These are phyloP conservation scores for Leccinum rimulosum DNA, from an alignment of 768 basidiomycete genomes.

Conservation along the genomic window DNA sequence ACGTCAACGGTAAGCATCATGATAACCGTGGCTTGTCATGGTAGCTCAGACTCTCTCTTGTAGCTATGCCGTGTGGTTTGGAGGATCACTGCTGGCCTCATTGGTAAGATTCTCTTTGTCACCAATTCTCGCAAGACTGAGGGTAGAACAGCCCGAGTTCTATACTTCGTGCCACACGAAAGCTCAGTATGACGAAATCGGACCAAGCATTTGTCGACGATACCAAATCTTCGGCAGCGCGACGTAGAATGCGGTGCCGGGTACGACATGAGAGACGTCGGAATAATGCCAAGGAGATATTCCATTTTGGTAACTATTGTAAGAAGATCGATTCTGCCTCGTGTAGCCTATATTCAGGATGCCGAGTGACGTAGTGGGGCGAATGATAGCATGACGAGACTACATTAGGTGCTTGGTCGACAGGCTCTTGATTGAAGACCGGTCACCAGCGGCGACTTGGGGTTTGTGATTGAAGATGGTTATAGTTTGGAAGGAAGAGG, in stretches of 20 bases:
- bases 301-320: background rate
- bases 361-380: background rate
- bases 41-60: slow-evolving; percentile 7
- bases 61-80: slow-evolving; percentile 97
- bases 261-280: background rate
- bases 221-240: slow-evolving; percentile 94
- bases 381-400: background rate
- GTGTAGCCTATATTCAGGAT: slow-evolving; percentile 7
- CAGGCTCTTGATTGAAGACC: slow-evolving; percentile 16
- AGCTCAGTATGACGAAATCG: slow-evolving; percentile 91
- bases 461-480: background rate
- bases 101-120: slow-evolving; percentile 49
- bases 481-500: background rate
- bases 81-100: slow-evolving; percentile 91
- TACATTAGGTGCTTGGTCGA: background rate
- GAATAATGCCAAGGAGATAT: background rate
- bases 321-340: background rate
- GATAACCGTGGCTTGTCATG: background rate
- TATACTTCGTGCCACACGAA: slow-evolving; percentile 93
- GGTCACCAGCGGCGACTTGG: background rate
- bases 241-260: slow-evolving; percentile 41
- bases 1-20: slow-evolving; percentile 70
- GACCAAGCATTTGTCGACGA: slow-evolving; percentile 87
- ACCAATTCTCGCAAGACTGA: slow-evolving; percentile 1
- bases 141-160: slow-evolving; percentile 74